These are phyloP conservation scores for Rubia peregrina DNA, from an alignment of 305 asterid genomes.

Conservation along the genomic window DNA sequence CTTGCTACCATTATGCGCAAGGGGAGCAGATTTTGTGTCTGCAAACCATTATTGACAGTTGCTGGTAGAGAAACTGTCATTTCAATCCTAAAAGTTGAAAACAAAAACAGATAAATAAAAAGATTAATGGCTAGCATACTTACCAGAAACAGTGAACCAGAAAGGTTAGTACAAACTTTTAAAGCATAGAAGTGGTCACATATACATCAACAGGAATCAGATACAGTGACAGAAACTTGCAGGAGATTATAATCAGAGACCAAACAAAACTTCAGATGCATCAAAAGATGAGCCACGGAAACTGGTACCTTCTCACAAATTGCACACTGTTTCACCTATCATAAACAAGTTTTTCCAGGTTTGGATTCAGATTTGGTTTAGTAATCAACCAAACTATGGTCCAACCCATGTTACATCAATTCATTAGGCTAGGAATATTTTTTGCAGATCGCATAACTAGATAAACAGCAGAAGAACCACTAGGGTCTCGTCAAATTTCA, in stretches of 20 bases:
- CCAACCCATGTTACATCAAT: not conserved
- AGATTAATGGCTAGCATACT: not conserved
- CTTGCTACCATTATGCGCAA: slow-evolving; percentile 78
- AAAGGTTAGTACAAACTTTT: not conserved
- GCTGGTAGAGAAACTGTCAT: slow-evolving; percentile 69
- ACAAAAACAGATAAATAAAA: not conserved
- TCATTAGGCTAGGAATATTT: not conserved
- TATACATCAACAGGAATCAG: not conserved
- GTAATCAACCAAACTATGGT: not conserved
- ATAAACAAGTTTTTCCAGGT: not conserved
- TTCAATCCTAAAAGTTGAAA: slow-evolving; percentile 52
- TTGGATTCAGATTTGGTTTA: not conserved
- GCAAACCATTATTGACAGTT: slow-evolving; percentile 56
- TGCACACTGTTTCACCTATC: not conserved
- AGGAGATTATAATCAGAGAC: not conserved
- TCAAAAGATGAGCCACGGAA: not conserved
- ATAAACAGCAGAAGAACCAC: not conserved
- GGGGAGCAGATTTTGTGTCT: slow-evolving; percentile 67
- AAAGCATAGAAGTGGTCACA: not conserved
- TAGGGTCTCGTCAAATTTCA: not conserved
- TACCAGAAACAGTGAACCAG: not conserved
- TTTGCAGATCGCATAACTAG: not conserved
- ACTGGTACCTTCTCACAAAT: not conserved
- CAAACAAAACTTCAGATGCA: not conserved
- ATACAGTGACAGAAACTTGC: not conserved